phyloP scores from a whole-genome alignment of 352 stramenopile genomes.

The Pythium apleroticum region DNA sequence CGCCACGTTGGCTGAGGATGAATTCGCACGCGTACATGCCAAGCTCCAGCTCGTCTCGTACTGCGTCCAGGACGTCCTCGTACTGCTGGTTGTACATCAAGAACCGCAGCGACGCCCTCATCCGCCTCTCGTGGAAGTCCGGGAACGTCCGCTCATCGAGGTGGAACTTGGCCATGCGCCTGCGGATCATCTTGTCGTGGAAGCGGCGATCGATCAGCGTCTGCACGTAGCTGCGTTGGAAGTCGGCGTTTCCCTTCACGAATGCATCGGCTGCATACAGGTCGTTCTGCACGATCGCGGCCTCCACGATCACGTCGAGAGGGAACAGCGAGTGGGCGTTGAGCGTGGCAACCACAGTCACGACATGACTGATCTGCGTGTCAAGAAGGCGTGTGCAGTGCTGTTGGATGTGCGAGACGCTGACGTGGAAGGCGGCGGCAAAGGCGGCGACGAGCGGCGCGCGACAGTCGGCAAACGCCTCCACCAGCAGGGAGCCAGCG shows the following conservation, averaged over 20 bases:
- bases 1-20: slow-evolving; percentile 46
- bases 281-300: slow-evolving; percentile 52
- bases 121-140: slow-evolving; percentile 48
- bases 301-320: slow-evolving; percentile 35
- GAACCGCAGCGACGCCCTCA: slow-evolving; percentile 55
- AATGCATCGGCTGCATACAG: slow-evolving; percentile 58
- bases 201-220: slow-evolving; percentile 46
- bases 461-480: slow-evolving; percentile 34
- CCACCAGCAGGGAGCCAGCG: slow-evolving; percentile 42
- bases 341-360: slow-evolving; percentile 48
- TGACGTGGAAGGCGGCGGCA: slow-evolving; percentile 41
- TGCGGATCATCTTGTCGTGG: slow-evolving; percentile 73
- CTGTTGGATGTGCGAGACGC: slow-evolving; percentile 22
- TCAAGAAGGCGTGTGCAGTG: slow-evolving; percentile 38
- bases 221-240: slow-evolving; percentile 50
- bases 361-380: slow-evolving; percentile 31
- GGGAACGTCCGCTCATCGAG: slow-evolving; percentile 57
- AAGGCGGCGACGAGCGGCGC: slow-evolving; percentile 42
- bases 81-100: slow-evolving; percentile 61
- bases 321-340: slow-evolving; percentile 46
- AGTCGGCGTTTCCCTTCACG: slow-evolving; percentile 34
- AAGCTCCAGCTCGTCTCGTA: slow-evolving; percentile 28
- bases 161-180: slow-evolving; percentile 59
- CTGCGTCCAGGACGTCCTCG: slow-evolving; percentile 50
- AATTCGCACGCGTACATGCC: slow-evolving; percentile 57